A percentile compares a stretch with the other conserved stretches of the same genome.
Evolutionary conservation across 164 flowering plant genomes (phyloP).

Genomic region (Magnolia kwangsiensis): DNA sequence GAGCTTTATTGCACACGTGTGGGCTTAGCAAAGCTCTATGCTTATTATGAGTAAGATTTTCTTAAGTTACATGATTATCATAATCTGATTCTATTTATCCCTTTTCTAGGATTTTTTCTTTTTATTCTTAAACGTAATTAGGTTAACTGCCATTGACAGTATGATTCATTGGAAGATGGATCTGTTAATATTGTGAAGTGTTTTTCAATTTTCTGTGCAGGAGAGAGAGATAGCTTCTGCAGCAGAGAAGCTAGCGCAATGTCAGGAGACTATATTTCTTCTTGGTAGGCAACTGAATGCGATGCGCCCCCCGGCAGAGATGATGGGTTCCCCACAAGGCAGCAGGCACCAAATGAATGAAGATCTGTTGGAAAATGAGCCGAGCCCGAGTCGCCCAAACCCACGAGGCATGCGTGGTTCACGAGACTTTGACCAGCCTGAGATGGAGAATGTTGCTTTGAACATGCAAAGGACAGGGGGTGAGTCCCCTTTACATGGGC

Average conservation of each 20-base stretch:
- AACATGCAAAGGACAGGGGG: constrained; percentile 26
- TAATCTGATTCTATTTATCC: no score
- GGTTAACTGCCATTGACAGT: no score
- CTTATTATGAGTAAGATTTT: no score
- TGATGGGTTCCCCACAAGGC: constrained; percentile 38
- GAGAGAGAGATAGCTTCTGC: constrained; percentile 78
- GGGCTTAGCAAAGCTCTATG: no score
- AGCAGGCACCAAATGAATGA: constrained; percentile 40
- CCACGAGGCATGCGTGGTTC: constrained; percentile 12
- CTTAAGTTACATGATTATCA: no score
- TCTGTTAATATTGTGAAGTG: background rate
- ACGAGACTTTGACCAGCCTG: constrained; percentile 39
- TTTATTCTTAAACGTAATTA: no score
- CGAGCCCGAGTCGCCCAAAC: constrained; percentile 26
- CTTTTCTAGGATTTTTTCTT: no score
- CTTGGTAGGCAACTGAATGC: constrained; percentile 80
- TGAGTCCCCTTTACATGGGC: constrained; percentile 42
- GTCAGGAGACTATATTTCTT: constrained; percentile 91
- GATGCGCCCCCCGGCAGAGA: constrained; percentile 59
- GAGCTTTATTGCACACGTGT: no score
- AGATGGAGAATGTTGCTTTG: constrained; percentile 30
- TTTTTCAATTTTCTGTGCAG: constrained; percentile 28
- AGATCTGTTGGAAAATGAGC: constrained; percentile 38
- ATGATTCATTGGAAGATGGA: no score
- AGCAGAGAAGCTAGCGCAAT: constrained; percentile 89